Conservation (phyloP, 768 basidiomycete genomes). For the Sporobolomyces roseus region DNA sequence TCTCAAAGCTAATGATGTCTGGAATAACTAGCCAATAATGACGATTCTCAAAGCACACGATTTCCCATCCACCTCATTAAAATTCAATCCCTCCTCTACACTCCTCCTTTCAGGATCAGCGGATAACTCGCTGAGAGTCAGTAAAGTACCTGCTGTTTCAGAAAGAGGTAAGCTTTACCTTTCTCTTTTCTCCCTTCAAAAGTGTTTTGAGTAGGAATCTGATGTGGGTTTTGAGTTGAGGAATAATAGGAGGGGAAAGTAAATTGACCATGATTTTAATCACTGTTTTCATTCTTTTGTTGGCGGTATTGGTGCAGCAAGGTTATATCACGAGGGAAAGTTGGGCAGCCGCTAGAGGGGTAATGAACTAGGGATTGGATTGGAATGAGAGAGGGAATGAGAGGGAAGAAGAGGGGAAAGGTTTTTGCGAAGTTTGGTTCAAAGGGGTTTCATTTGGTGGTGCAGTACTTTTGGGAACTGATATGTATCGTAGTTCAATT, state of each 20-base stretch:
- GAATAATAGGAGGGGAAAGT: neutral
- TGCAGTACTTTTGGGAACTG: no score
- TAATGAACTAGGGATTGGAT: conserved; percentile 12
- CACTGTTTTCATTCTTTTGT: conserved; percentile 15
- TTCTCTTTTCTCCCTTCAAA: conserved; percentile 12
- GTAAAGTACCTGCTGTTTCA: conserved; percentile 60
- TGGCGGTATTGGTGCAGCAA: conserved; percentile 17
- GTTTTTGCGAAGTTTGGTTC: no score
- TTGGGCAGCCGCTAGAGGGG: conserved; percentile 4
- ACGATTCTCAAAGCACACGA: conserved; percentile 91
- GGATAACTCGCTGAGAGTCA: conserved; percentile 77
- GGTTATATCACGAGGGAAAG: conserved; percentile 8
- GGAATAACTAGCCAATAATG: conserved; percentile 63
- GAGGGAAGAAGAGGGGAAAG: no score
- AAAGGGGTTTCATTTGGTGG: no score
- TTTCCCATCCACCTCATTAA: conserved; percentile 82
- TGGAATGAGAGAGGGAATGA: no score
- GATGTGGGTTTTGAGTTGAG: neutral
- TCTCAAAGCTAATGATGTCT: neutral
- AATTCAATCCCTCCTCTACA: conserved; percentile 78
- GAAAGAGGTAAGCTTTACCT: conserved; percentile 45
- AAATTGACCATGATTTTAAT: conserved; percentile 5
- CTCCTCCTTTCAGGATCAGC: conserved; percentile 83
- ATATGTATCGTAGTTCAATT: no score
- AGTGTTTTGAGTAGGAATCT: neutral